Percentiles rank a stretch among this genome's conserved stretches.
Conservation (phyloP, 2,329 filamentous ascomycete species). For the Metarhizium humberi region DNA sequence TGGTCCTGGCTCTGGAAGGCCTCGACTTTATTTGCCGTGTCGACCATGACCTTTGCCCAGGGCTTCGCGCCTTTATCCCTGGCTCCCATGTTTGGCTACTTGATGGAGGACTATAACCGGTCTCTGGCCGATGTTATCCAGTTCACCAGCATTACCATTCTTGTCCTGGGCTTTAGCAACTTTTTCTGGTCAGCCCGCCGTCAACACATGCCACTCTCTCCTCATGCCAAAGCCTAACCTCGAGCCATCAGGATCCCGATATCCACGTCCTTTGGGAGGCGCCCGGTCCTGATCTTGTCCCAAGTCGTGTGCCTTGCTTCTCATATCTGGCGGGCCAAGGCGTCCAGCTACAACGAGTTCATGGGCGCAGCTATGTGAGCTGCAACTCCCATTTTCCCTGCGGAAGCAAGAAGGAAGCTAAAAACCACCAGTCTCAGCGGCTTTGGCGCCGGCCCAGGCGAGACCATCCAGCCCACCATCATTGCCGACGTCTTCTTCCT, state of each 20-base stretch:
- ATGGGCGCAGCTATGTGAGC: background rate
- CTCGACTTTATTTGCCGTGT: background rate
- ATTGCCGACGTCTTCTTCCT: background rate
- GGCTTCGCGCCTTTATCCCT: background rate
- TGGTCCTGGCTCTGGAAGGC: background rate
- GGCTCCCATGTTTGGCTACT: background rate
- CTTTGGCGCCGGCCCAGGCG: background rate
- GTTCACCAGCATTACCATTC: background rate
- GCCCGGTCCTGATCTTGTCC: background rate
- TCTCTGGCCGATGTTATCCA: background rate
- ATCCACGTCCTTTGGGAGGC: too few species aligned
- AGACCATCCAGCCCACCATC: background rate
- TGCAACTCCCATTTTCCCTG: background rate
- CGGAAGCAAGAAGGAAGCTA: background rate
- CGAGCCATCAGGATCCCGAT: background rate
- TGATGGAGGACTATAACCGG: background rate
- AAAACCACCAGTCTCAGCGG: background rate
- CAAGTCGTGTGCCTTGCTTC: background rate
- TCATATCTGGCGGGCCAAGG: background rate
- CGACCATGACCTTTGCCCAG: background rate
- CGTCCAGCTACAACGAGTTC: background rate
- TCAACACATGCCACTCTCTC: too few species aligned
- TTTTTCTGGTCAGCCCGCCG: background rate
- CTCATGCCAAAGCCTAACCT: background rate
- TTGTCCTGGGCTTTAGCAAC: background rate